Conservation (phyloP, 768 basidiomycete genomes). For the Boletus insuetus region DNA sequence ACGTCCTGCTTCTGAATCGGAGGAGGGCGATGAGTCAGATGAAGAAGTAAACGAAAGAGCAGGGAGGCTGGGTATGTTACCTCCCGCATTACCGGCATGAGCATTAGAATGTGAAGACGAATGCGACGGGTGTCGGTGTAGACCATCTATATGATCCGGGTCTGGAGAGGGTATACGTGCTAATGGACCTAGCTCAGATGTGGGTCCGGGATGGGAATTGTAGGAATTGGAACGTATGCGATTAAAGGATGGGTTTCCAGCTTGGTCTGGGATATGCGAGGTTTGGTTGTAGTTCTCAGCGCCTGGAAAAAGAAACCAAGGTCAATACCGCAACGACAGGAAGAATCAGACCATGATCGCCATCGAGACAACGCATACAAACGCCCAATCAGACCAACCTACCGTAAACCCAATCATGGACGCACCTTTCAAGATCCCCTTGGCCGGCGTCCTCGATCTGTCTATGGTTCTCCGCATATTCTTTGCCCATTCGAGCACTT, state of each 20-base stretch:
- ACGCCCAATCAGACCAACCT: slow-evolving; percentile 9
- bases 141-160: slow-evolving; percentile 84
- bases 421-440: slow-evolving; percentile 82
- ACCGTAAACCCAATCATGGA: neutral
- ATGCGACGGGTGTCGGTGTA: slow-evolving; percentile 65
- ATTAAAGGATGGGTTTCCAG: slow-evolving; percentile 38
- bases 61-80: slow-evolving; percentile 44
- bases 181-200: slow-evolving; percentile 66
- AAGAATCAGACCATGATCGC: neutral
- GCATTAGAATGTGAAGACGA: slow-evolving; percentile 40
- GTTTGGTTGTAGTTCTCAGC: slow-evolving; percentile 70
- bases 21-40: slow-evolving; percentile 33
- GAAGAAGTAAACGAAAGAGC: slow-evolving; percentile 53
- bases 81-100: slow-evolving; percentile 22
- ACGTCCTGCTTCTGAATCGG: slow-evolving; percentile 38
- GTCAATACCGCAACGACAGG: too few relatives aligned
- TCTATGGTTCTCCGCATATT: slow-evolving; percentile 72
- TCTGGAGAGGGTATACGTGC: slow-evolving; percentile 82
- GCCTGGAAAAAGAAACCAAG: slow-evolving; percentile 38
- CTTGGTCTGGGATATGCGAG: slow-evolving; percentile 42
- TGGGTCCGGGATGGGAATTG: slow-evolving; percentile 46
- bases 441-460: slow-evolving; percentile 60
- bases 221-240: slow-evolving; percentile 85
- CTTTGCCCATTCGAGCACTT: slow-evolving; percentile 76
- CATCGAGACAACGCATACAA: neutral